These are phyloP conservation scores for Arthrobotrys musiformis DNA, from an alignment of 2,329 filamentous ascomycete species.

Conservation along the genomic window DNA sequence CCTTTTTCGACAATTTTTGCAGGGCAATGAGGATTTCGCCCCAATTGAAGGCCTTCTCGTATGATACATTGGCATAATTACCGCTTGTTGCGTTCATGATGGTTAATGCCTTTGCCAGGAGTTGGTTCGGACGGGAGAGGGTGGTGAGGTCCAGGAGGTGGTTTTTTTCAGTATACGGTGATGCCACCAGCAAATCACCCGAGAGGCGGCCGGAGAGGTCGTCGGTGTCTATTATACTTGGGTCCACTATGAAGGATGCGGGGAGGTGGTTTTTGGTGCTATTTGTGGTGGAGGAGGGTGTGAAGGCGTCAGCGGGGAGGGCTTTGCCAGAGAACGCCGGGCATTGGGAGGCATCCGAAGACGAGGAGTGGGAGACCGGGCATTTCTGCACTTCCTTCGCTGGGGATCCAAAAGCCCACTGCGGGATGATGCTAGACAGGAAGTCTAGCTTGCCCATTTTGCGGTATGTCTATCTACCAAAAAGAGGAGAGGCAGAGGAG, in stretches of 20 bases:
- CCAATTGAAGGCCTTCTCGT: constrained; percentile 83
- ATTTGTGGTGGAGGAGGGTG: neutral
- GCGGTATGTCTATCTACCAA: neutral
- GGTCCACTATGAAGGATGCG: constrained; percentile 34
- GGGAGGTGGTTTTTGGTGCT: constrained; percentile 33
- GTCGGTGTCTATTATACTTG: constrained; percentile 34
- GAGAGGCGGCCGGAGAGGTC: constrained; percentile 33
- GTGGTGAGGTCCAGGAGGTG: constrained; percentile 79
- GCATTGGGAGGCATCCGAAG: constrained; percentile 10
- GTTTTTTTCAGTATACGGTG: constrained; percentile 76
- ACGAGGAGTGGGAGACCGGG: constrained; percentile 7
- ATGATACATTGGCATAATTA: constrained; percentile 81
- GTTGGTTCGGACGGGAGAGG: constrained; percentile 72
- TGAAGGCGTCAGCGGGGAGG: constrained; percentile 28
- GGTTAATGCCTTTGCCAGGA: constrained; percentile 78
- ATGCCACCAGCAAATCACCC: constrained; percentile 64
- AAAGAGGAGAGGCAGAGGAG: neutral
- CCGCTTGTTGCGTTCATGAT: constrained; percentile 71
- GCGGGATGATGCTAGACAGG: constrained; percentile 26
- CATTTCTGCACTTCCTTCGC: neutral
- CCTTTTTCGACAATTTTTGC: constrained; percentile 65
- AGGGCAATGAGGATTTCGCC: constrained; percentile 71
- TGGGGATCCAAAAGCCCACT: constrained; percentile 32
- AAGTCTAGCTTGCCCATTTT: constrained; percentile 47
- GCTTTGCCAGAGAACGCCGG: neutral